A percentile compares a stretch with the other conserved stretches of the same genome.
Evolutionary conservation across 345 rosid species (phyloP).

Genomic region (Sisymbrium irio): DNA sequence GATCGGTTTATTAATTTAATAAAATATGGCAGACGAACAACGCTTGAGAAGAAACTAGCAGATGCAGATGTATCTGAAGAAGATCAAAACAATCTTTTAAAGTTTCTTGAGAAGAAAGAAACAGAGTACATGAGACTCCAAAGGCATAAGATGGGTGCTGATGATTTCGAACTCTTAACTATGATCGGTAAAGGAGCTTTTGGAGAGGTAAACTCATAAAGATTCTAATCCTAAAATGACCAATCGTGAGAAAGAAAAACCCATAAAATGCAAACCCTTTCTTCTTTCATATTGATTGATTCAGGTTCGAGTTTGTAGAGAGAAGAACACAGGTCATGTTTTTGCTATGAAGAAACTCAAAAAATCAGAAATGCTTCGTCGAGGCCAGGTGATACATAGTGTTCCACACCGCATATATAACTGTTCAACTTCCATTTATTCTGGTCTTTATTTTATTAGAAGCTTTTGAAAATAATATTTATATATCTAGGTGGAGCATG

Average conservation of each 20-base stretch:
- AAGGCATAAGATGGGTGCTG: slow-evolving; percentile 91
- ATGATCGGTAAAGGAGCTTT: slow-evolving; percentile 85
- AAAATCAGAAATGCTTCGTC: slow-evolving; percentile 91
- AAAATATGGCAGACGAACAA: slow-evolving; percentile 45
- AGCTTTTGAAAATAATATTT: slow-evolving; percentile 5
- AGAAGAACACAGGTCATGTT: slow-evolving; percentile 78
- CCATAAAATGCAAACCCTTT: background rate
- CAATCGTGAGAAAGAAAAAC: background rate
- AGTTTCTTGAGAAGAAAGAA: slow-evolving; percentile 91
- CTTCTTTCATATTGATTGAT: background rate
- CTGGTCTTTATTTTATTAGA: background rate
- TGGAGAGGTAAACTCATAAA: slow-evolving; percentile 52
- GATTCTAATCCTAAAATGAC: background rate
- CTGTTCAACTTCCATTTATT: background rate
- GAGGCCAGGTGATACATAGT: slow-evolving; percentile 65
- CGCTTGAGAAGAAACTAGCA: slow-evolving; percentile 75
- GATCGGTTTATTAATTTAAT: background rate
- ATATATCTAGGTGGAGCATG: slow-evolving; percentile 78
- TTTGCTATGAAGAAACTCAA: slow-evolving; percentile 92
- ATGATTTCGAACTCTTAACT: slow-evolving; percentile 81
- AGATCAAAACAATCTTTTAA: slow-evolving; percentile 79
- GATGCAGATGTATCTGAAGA: slow-evolving; percentile 93
- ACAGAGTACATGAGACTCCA: slow-evolving; percentile 95
- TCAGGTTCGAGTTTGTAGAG: slow-evolving; percentile 81
- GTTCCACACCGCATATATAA: background rate